Base-by-base conservation (phyloP, 805 yeast genomes). In the Candida insectalens region DNA sequence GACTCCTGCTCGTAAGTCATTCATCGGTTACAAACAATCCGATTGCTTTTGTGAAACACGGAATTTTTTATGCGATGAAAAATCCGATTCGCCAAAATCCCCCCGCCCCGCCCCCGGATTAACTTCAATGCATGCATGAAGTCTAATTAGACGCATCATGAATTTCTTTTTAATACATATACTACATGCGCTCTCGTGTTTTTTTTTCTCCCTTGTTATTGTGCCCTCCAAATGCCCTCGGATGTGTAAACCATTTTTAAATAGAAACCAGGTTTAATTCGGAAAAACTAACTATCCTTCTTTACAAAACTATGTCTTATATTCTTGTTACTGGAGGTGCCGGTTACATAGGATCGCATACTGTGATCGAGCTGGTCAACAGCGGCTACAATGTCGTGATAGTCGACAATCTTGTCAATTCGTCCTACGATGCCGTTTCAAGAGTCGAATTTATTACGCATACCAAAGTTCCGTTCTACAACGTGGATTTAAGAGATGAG, bases 251-350 rank as follows among this genome's bases (percentile, higher is more conserved):
- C 8, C 25, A 21, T 21, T 21, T 21, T 21, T 12, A 12, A 21
- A 21, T 25, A n/a, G 6, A 25, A 8, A n/a, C n/a, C n/a, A n/a
- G n/a, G n/a, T n/a, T n/a, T n/a, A n/a, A n/a, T n/a, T n/a, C n/a
- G n/a, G n/a, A n/a, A n/a, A n/a, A n/a, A n/a, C n/a, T n/a, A n/a
- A n/a, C n/a, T n/a, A n/a, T n/a, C n/a, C n/a, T n/a, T n/a, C n/a
- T n/a, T n/a, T n/a, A n/a, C 15, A 25, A 7, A 25, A 25, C 14
- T 9, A 29, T 29, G 31, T 17, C 22, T 16, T 14, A 14, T n/a
- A 29, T 29, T 16, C 21, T 29, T 12, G 31, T 29, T 16, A 29
- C 31, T n/a, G 31, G 31, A n/a, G 31, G 31, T 12, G 31, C 31
- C 21, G 31, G 31, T 9, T 29, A 29, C 14, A 29, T 29, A 21